phyloP scores from a whole-genome alignment of 352 stramenopile species.

The Pythium monospermum region DNA sequence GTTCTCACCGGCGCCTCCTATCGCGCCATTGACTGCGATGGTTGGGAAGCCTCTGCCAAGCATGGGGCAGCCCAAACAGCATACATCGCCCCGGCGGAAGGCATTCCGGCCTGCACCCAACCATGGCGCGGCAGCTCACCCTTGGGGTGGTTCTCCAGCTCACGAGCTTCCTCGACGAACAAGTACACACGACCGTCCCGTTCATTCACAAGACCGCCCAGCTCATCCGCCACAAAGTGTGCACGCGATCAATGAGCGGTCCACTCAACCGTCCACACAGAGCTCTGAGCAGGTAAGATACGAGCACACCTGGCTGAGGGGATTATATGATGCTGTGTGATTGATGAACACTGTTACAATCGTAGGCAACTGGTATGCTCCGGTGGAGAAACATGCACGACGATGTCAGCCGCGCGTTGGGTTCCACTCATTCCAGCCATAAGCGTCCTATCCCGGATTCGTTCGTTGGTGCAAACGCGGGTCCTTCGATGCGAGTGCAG shows the following conservation, averaged over 20 bases:
- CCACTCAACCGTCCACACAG: background rate
- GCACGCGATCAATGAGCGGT: background rate
- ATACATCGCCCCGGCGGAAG: constrained; percentile 16
- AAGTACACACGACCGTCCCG: constrained; percentile 5
- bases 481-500: constrained; percentile 22
- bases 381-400: constrained; percentile 62
- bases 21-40: background rate
- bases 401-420: constrained; percentile 53
- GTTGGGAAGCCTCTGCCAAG: constrained; percentile 1
- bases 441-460: constrained; percentile 18
- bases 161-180: constrained; percentile 14
- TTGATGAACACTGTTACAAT: too few relatives aligned
- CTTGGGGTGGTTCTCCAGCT: too few relatives aligned
- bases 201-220: too few relatives aligned
- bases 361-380: too few relatives aligned
- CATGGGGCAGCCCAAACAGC: constrained; percentile 1
- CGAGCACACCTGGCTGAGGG: too few relatives aligned
- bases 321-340: too few relatives aligned
- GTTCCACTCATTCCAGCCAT: constrained; percentile 17
- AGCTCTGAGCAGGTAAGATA: constrained; percentile 19
- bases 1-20: background rate
- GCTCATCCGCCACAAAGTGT: background rate
- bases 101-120: constrained; percentile 11
- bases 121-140: background rate
- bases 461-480: constrained; percentile 4